phyloP scores from a whole-genome alignment of 257 asterid genomes.

The Solanum pimpinellifolium region DNA sequence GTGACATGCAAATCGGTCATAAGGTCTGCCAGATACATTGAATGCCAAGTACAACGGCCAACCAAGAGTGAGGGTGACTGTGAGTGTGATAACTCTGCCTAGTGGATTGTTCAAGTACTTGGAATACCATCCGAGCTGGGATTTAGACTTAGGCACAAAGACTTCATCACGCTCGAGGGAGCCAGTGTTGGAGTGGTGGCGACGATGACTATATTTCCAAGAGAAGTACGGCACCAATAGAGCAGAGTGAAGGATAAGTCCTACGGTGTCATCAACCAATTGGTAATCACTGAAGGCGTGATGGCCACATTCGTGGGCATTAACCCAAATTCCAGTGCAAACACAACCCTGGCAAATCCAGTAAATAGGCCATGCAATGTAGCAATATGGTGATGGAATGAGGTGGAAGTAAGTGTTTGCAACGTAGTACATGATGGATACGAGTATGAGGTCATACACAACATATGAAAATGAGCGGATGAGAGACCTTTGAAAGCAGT shows the following conservation, averaged over 20 bases:
- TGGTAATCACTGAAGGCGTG: slow-evolving; percentile 66
- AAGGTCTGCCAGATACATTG: slow-evolving; percentile 58
- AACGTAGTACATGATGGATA: slow-evolving; percentile 30
- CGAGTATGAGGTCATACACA: slow-evolving; percentile 33
- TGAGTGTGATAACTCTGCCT: slow-evolving; percentile 35
- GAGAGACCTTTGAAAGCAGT: slow-evolving; percentile 55
- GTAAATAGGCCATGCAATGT: slow-evolving; percentile 43
- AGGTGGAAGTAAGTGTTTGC: slow-evolving; percentile 35
- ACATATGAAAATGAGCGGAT: slow-evolving; percentile 41
- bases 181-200: slow-evolving; percentile 73
- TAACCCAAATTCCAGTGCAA: slow-evolving; percentile 59
- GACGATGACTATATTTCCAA: slow-evolving; percentile 64
- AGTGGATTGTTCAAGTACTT: slow-evolving; percentile 59
- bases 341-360: slow-evolving; percentile 52
- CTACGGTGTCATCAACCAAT: slow-evolving; percentile 57
- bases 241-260: slow-evolving; percentile 62
- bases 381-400: slow-evolving; percentile 27
- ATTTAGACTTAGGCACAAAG: slow-evolving; percentile 49
- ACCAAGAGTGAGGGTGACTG: slow-evolving; percentile 42
- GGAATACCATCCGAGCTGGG: slow-evolving; percentile 34
- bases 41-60: slow-evolving; percentile 62
- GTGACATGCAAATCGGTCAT: slow-evolving; percentile 56
- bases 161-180: slow-evolving; percentile 70
- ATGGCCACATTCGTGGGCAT: slow-evolving; percentile 72
- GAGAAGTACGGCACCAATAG: slow-evolving; percentile 66